Evolutionary conservation across 169 alveolate genomes (phyloP).

Genomic region (Cryptosporidium tyzzeri): DNA sequence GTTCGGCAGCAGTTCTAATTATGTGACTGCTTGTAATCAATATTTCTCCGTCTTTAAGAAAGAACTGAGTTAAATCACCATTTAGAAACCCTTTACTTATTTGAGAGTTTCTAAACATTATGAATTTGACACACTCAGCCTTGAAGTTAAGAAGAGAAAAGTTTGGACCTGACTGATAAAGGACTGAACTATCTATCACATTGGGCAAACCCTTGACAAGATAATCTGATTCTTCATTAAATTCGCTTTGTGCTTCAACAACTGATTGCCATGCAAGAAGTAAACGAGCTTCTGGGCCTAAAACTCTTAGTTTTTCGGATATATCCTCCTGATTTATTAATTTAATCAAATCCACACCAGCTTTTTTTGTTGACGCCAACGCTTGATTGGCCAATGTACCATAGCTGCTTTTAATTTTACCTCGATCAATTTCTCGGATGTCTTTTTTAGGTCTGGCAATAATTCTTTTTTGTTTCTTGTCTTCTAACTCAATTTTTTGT

Average conservation of each 20-base stretch:
- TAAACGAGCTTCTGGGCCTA: conserved; percentile 64
- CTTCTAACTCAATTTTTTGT: neutral
- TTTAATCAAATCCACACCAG: conserved; percentile 34
- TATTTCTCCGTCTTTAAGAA: conserved; percentile 37
- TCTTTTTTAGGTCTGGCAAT: conserved; percentile 55
- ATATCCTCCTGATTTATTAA: conserved; percentile 23
- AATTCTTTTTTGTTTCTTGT: conserved; percentile 30
- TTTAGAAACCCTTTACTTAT: conserved; percentile 32
- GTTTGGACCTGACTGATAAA: conserved; percentile 40
- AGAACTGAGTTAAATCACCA: conserved; percentile 54
- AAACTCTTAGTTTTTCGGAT: conserved; percentile 21
- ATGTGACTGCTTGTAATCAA: conserved; percentile 46
- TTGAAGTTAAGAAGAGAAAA: conserved; percentile 35
- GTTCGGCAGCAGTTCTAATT: conserved; percentile 42
- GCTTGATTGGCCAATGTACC: neutral
- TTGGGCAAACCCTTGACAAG: conserved; percentile 9
- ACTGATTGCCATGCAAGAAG: conserved; percentile 73
- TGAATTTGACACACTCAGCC: conserved; percentile 18
- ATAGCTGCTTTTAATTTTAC: neutral
- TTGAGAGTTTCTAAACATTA: conserved; percentile 57
- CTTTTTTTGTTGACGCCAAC: conserved; percentile 39
- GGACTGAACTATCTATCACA: conserved; percentile 17
- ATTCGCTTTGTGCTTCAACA: conserved; percentile 58
- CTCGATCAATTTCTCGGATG: neutral
- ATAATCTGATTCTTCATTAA: conserved; percentile 54